phyloP scores from a whole-genome alignment of 2,329 filamentous ascomycete species.

The Stagonosporopsis rhizophila region DNA sequence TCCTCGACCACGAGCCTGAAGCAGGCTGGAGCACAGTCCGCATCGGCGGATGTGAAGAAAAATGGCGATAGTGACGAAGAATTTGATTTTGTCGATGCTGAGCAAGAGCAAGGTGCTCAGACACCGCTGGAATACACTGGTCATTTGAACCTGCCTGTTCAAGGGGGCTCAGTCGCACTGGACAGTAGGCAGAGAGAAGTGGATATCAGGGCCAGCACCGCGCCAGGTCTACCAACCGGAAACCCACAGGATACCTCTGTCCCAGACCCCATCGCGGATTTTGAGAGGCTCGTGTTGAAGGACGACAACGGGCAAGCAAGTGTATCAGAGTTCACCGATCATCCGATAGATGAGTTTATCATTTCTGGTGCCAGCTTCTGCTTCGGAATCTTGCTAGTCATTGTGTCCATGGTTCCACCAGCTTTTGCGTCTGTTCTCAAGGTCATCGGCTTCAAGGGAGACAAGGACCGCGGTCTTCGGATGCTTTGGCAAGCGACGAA shows the following conservation, averaged over 20 bases:
- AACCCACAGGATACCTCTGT: constrained; percentile 28
- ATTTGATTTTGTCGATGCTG: constrained; percentile 65
- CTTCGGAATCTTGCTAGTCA: constrained; percentile 82
- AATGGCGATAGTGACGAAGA: constrained; percentile 41
- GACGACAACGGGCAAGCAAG: constrained; percentile 59
- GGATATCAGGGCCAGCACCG: constrained; percentile 36
- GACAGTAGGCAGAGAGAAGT: constrained; percentile 34
- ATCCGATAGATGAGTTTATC: constrained; percentile 84
- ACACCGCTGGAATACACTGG: constrained; percentile 59
- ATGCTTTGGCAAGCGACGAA: constrained; percentile 92
- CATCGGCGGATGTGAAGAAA: constrained; percentile 10
- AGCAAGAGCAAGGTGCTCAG: constrained; percentile 56
- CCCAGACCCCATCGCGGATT: constrained; percentile 38
- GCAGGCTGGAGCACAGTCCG: constrained; percentile 3
- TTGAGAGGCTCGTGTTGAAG: constrained; percentile 40
- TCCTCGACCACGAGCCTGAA: constrained; percentile 30
- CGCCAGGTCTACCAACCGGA: constrained; percentile 30
- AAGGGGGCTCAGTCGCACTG: constrained; percentile 33
- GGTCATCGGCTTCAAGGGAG: constrained; percentile 89
- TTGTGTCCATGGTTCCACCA: constrained; percentile 93
- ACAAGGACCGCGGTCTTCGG: constrained; percentile 79
- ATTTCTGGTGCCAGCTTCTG: constrained; percentile 89
- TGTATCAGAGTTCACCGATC: constrained; percentile 67
- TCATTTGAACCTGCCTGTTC: constrained; percentile 45
- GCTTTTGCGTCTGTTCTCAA: constrained; percentile 86